Conservation (phyloP, 176 grass and related monocot species). For the Aegilops sharonensis region DNA sequence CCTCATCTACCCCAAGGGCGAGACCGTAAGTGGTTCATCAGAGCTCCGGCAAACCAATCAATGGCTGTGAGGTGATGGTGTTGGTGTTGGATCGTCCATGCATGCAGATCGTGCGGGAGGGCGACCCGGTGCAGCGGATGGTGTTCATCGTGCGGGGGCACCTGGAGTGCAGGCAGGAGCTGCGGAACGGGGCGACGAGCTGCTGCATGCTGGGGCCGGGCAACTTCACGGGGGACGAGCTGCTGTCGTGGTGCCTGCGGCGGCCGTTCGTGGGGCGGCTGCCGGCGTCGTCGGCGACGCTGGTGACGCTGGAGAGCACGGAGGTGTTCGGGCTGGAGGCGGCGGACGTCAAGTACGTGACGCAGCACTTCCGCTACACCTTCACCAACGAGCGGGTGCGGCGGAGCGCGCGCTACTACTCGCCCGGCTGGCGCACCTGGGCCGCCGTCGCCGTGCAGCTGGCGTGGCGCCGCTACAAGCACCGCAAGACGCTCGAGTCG, state of each 20-base stretch:
- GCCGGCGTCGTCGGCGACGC: conserved; percentile 74
- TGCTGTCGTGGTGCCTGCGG: conserved; percentile 89
- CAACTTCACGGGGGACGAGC: conserved; percentile 93
- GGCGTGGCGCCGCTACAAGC: conserved; percentile 71
- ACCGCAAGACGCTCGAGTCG: conserved; percentile 72
- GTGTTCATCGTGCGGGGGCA: conserved; percentile 89
- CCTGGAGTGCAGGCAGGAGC: conserved; percentile 71
- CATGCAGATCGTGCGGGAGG: conserved; percentile 60
- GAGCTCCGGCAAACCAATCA: not conserved
- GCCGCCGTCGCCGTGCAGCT: conserved; percentile 87
- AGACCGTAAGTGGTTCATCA: conserved; percentile 43
- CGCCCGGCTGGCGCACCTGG: conserved; percentile 87
- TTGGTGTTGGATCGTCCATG: too few relatives aligned
- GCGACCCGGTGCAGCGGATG: conserved; percentile 76
- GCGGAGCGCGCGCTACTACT: conserved; percentile 87
- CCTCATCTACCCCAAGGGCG: conserved; percentile 76
- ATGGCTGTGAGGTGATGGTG: too few relatives aligned
- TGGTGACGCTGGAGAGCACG: conserved; percentile 67
- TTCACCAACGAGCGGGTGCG: conserved; percentile 80
- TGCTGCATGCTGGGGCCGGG: conserved; percentile 84
- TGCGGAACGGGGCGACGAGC: conserved; percentile 70
- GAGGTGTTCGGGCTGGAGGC: conserved; percentile 87
- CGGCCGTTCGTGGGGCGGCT: conserved; percentile 70
- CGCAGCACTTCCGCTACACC: conserved; percentile 90
- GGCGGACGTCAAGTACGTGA: conserved; percentile 84